phyloP scores from a whole-genome alignment of 371 early-diverging fungal species.

The Conidiobolus incongruus region DNA sequence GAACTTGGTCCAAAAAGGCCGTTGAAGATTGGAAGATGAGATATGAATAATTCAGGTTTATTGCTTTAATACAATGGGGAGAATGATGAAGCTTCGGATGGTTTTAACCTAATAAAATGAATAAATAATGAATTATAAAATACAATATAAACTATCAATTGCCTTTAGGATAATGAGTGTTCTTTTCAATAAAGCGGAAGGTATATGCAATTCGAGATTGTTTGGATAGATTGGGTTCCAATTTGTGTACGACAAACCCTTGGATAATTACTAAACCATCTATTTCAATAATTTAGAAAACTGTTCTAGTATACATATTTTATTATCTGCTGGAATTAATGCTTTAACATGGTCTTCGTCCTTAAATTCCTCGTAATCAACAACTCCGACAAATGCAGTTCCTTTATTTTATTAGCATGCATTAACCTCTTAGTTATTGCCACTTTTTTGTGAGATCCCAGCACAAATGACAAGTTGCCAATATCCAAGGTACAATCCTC shows the following conservation, averaged over 20 bases:
- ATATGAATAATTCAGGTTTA: too few species aligned
- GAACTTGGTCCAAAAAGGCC: too few species aligned
- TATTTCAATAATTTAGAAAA: too few species aligned
- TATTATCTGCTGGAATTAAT: slow-evolving; percentile 12
- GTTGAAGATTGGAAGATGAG: too few species aligned
- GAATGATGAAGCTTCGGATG: too few species aligned
- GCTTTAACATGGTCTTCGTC: slow-evolving; percentile 8
- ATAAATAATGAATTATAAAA: too few species aligned
- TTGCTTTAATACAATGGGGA: too few species aligned
- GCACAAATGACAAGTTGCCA: slow-evolving; percentile 71
- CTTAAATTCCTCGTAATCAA: slow-evolving; percentile 12
- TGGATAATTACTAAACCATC: slow-evolving; percentile 76
- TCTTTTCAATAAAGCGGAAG: slow-evolving; percentile 77
- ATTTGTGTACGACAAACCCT: slow-evolving; percentile 70
- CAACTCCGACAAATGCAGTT: slow-evolving; percentile 26
- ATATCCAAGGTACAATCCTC: slow-evolving; percentile 76
- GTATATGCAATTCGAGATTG: slow-evolving; percentile 77
- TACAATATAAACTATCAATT: too few species aligned
- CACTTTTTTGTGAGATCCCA: slow-evolving; percentile 61
- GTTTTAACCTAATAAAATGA: too few species aligned
- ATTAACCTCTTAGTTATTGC: slow-evolving; percentile 57
- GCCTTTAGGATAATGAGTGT: slow-evolving; percentile 25
- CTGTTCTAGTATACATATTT: too few species aligned
- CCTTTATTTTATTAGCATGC: slow-evolving; percentile 26
- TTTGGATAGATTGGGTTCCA: slow-evolving; percentile 45